Evolutionary conservation across 805 yeast species (phyloP).

Genomic region (Saccharomyces jurei): DNA sequence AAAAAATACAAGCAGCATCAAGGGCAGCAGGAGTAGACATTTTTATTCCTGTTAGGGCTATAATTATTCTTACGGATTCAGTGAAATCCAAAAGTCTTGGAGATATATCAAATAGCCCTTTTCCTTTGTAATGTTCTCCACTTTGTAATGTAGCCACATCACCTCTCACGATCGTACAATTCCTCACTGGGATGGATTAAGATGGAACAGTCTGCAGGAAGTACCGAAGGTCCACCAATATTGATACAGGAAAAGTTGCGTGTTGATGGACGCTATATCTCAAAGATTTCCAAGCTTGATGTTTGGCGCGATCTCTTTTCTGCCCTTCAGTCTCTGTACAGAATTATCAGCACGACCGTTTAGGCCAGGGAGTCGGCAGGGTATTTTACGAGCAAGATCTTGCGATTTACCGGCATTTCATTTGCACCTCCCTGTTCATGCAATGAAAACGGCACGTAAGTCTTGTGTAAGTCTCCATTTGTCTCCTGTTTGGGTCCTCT

Average conservation of each 20-base stretch:
- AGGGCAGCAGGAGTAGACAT: conserved; percentile 23
- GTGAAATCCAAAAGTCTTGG: background rate
- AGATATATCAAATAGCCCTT: background rate
- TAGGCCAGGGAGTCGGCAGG: background rate
- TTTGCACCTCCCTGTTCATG: background rate
- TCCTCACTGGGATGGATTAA: background rate
- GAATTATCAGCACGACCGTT: background rate
- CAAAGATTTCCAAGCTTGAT: background rate
- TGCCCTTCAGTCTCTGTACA: background rate
- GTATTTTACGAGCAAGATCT: background rate
- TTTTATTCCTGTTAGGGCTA: background rate
- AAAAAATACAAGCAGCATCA: conserved; percentile 73
- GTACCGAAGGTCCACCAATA: background rate
- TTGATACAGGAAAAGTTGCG: background rate
- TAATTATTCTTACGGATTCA: background rate
- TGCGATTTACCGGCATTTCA: background rate
- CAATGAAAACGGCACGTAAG: background rate
- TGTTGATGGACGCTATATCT: background rate
- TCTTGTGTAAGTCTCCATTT: background rate
- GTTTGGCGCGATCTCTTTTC: background rate
- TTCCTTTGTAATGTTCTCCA: background rate
- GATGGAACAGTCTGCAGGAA: background rate
- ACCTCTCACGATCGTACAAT: background rate
- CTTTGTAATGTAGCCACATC: background rate
- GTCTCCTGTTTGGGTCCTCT: background rate